Evolutionary conservation across 1,139 yeast species (phyloP).

Genomic region (Taphrina deformans): DNA sequence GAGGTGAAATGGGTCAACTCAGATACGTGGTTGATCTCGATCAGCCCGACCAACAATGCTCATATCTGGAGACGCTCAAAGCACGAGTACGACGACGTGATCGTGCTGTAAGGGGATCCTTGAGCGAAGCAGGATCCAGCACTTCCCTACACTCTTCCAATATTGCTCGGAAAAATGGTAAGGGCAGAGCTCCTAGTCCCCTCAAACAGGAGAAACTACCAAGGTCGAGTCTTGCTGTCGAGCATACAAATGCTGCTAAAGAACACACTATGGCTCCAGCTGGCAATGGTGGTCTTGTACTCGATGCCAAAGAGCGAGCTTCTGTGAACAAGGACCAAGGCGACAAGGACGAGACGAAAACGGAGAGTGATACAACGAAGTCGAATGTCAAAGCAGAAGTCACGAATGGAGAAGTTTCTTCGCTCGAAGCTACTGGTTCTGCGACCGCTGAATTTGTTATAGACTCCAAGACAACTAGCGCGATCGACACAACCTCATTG

Average conservation of each 20-base stretch:
- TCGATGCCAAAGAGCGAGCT: constrained; percentile 4
- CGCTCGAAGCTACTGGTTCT: neutral
- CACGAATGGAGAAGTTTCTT: neutral
- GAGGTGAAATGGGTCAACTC: constrained; percentile 30
- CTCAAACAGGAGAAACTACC: constrained; percentile 8
- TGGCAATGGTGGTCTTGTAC: neutral
- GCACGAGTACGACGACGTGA: constrained; percentile 30
- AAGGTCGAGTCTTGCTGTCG: neutral
- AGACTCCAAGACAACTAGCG: neutral
- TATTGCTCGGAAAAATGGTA: constrained; percentile 9
- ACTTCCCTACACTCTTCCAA: neutral
- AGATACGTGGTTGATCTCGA: constrained; percentile 14
- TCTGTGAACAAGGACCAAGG: neutral
- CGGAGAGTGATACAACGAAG: neutral
- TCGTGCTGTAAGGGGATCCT: constrained; percentile 23
- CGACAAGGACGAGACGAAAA: neutral
- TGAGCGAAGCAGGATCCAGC: constrained; percentile 8
- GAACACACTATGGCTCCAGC: neutral
- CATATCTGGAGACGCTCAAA: constrained; percentile 22
- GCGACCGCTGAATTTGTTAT: neutral
- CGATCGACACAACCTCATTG: neutral
- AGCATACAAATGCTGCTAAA: neutral
- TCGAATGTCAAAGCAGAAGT: neutral
- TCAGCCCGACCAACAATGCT: constrained; percentile 4
- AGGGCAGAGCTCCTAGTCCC: constrained; percentile 19